Base-by-base conservation (phyloP, 148 eudicot species). In the Chenopodium quinoa region DNA sequence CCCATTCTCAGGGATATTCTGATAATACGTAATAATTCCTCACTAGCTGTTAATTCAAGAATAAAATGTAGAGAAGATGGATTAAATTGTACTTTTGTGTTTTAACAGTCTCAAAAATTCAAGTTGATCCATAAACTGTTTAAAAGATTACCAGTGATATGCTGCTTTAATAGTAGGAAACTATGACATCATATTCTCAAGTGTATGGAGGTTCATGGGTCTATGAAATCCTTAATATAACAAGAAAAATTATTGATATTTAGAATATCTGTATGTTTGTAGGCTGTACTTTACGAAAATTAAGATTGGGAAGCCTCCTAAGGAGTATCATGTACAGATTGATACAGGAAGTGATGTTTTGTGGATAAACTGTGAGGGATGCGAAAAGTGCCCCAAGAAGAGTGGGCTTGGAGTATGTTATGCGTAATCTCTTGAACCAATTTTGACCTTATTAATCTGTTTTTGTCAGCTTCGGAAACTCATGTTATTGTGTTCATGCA, bases 291-390 rank as follows among this genome's bases (percentile, higher is more conserved):
- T 68, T 78, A 89, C 98, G 52, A 89, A 83, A 86, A 80, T 94
- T 75, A 84, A 83, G 73, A 81, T 94, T 65, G 98, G 98, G 76
- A 84, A 86, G 75, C 98, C 98, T 84, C 81, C 95, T 31, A 86
- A 86, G 76, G 93, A 91, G 40, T 93, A 85, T 74, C 88, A 94
- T 54, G 90, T 94, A 73, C 98, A 94, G 87, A 89, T 94, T 52
- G 98, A 94, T 86, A 94, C 98, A 16, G 98, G 98, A 89, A 94
- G 98, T 84, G 95, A 94, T 82, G 70, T 94, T 69, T 80, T 91
- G 66, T 94, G 98, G 98, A 91, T 94, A 64, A 94, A 91, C 48
- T 93, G 98, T 77, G 89, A 79, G 75, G 90, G 91, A 78, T 94
- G 97, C 78, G 85, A 87, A 3, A 89, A 75, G 4, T 94, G 98